Evolutionary conservation across 163 green algal genomes (phyloP), one percentile per base, ranked within the genome.

Genomic region (Coccomyxa subellipsoidea): DNA sequence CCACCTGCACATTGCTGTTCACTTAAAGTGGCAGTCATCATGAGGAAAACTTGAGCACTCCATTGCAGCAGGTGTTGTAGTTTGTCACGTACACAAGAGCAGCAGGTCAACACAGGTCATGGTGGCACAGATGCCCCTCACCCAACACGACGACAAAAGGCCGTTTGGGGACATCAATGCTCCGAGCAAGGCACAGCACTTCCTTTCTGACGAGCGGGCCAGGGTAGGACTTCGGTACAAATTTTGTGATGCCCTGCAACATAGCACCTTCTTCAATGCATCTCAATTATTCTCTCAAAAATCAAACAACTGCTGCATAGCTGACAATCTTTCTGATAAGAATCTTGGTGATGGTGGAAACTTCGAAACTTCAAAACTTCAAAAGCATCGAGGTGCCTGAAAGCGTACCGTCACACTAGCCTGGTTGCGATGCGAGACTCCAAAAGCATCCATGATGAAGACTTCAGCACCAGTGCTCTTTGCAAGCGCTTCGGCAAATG

Each of bases 361-460:
- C n/a, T n/a, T n/a, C n/a, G n/a, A n/a, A n/a, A n/a, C n/a, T n/a
- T n/a, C 39, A 54, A 54, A 2, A 18, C 47, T 59, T 18, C 47
- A 59, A 8, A 59, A 1, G 23, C 21, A 18, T 5, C 0, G 3
- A 59, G 29, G 72, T 78, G n/a, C 1, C 69, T 34, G 69, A 76
- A 76, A 53, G 12, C 72, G 18, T 40, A 78, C 72, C 72, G 72
- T 78, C 34, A 78, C 72, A 31, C 72, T 78, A 69, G 94, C 91
- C 89, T 99, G 96, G 7, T 96, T 96, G 81, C 96, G 94, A 92
- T 99, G 96, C 38, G 95, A 96, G 70, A 96, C 98, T 84, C 96
- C 96, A 85, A 99, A 99, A 38, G 96, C 96, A 82, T 99, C 96
- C 90, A 99, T 99, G 39, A 99, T 96, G 85, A 95, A 99, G 54